Evolutionary conservation across 2,329 filamentous ascomycete species (phyloP), one percentile per base, ranked within the genome.

Genomic region (Kalaharituber pfeilii): DNA sequence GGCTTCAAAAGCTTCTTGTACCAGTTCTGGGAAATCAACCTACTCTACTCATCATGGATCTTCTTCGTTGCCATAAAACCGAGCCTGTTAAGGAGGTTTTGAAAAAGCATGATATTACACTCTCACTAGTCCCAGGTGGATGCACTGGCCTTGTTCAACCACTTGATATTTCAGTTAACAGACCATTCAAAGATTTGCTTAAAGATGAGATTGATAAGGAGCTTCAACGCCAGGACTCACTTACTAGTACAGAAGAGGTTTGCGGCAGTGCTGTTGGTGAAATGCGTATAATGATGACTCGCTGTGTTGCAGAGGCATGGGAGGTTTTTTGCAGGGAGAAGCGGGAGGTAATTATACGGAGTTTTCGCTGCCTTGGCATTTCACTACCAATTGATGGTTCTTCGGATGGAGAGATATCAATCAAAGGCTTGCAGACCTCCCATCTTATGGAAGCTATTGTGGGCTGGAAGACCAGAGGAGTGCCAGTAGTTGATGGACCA

Each of bases 101-200:
- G 3, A 27, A 27, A 25, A 8, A 44, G 3, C 50, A n/a, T 3
- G 25, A 39, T 27, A 53, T 22, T 39, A 30, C 47, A 8, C 33
- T 44, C 2, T 30, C 29, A 13, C 33, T 50, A 22, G 47, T 53
- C 26, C 44, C 52, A 13, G 28, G 36, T 18, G 45, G 44, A 1
- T 53, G 44, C 24, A 53, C 52, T 1, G 28, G 27, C 11, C 26
- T 53, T 4, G 52, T 53, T n/a, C 52, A 53, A 50, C 52, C 52
- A 1, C 52, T 53, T 18, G 28, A 50, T 42, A 42, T 49, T 2
- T 24, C 5, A 13, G 20, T 53, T 24, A 53, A 53, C 27, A 50
- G 50, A 26, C 47, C 28, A 26, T 20, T 50, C 25, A 53, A 50
- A 27, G 45, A 24, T 5, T 26, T 27, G 20, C 30, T 53, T 39